Evolutionary conservation across 306 rosid genomes (phyloP), one percentile per base, ranked within the genome.

Genomic region (Fragaria nilgerrensis): DNA sequence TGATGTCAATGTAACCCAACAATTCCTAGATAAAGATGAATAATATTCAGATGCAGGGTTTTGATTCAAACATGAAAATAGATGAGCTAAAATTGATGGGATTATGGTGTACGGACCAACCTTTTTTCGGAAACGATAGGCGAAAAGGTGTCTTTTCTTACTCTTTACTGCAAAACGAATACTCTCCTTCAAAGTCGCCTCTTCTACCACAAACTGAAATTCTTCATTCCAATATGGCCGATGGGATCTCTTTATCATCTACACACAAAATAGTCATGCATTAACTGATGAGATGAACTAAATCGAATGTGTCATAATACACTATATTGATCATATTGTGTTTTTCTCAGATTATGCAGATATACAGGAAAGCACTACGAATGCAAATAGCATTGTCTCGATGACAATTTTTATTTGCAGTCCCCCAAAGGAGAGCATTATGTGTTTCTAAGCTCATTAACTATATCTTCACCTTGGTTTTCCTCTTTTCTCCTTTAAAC

Each of bases 151-250:
- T n/a, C 56, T 47, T 68, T 58, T 41, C 73, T 52, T 78, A 39
- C 82, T 74, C 66, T 39, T 78, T 27, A 82, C 80, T 50, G 78
- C 85, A 20, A 74, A 74, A 12, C 72, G 85, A 7, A 77, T 73
- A 59, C 67, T 82, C 44, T 82, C 79, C 67, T 78, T 78, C 1
- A 61, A 2, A n/a, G 82, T 73, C 70, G 77, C 73, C 61, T 82
- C 79, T 68, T 78, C 82, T 4, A 82, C 29, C 52, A 74, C 63
- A 78, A 73, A 82, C 59, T 82, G 85, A 56, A 77, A 77, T 64
- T 77, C 82, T 56, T 77, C 82, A 6, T 77, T 78, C 85, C 85
- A 82, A 52, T 48, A 52, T 9, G 85, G 85, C 62, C 76, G 34
- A 14, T 62, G 70, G 45, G 75, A 66, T 68, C 69, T 77, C 72